Evolutionary conservation across 345 rosid species (phyloP), one percentile per base, ranked within the genome.

Genomic region (Gossypium bickii): DNA sequence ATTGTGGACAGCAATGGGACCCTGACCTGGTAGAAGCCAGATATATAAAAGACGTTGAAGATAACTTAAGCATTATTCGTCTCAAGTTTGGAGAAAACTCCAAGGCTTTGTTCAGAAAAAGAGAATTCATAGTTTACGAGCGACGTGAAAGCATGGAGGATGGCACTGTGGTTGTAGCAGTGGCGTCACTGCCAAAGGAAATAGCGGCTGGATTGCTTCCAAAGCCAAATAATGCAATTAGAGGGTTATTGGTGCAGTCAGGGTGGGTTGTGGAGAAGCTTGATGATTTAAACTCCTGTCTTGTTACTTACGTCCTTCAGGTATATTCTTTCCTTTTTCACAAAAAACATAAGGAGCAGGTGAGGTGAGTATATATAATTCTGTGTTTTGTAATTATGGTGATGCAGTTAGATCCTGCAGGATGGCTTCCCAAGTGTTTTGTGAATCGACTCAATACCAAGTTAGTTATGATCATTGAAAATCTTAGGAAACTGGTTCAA

Each of bases 211-310:
- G 70, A 41, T 66, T 66, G 52, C 16, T 66, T 66, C 92, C 90
- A 18, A 86, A 88, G 85, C 87, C 87, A 74, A 85, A 79, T 56
- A 87, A 89, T 76, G 80, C 89, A 38, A 86, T 85, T 25, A 83
- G 92, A 80, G 95, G 92, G 9, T 67, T 92, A 9, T 74, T 92
- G 78, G 80, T 90, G 80, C 90, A 89, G 71, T 90, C 97, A 38
- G 97, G 97, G 7, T 92, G 95, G 97, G 93, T 90, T 45, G 94
- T 92, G 71, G 97, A 92, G 87, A 87, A 90, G 82, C 87, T 89
- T 72, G 88, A 90, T 38, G 88, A 85, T 72, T 75, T 52, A 10
- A 34, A 85, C 51, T 90, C 95, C 20, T 92, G 92, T 74, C 79
- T 84, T 78, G 90, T 92, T 62, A 92, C 97, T 29, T 90, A 90